These are phyloP conservation scores for Aureobasidium vineae DNA, from an alignment of 2,329 filamentous ascomycete species.

Conservation along the genomic window DNA sequence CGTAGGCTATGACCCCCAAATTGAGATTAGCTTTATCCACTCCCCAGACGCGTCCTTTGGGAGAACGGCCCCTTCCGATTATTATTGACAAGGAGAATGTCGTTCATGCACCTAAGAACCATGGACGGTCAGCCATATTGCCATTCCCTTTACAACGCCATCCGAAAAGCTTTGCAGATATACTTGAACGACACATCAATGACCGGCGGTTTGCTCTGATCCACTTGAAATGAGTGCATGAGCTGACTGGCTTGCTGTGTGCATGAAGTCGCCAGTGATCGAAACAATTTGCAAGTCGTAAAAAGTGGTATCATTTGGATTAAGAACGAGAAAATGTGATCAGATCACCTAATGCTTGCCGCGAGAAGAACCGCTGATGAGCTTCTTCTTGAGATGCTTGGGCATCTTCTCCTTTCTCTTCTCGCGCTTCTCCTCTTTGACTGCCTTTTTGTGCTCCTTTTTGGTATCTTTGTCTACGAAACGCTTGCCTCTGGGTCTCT, in stretches of 20 bases:
- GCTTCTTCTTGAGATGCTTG: conserved; percentile 90
- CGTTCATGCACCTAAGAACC: neutral
- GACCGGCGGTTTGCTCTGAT: neutral
- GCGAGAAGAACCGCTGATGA: conserved; percentile 61
- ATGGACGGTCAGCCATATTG: neutral
- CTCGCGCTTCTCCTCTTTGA: conserved; percentile 95
- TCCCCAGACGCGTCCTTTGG: neutral
- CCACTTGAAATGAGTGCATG: neutral
- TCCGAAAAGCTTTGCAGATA: neutral
- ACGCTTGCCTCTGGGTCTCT: conserved; percentile 71
- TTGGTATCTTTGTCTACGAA: conserved; percentile 93
- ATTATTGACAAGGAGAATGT: neutral
- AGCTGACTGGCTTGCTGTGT: neutral
- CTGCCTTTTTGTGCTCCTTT: conserved; percentile 80
- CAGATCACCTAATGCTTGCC: conserved; percentile 57
- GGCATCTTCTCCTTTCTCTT: conserved; percentile 94
- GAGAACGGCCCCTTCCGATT: neutral
- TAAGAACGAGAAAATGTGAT: neutral
- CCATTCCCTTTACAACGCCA: neutral
- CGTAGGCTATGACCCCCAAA: conserved; percentile 12
- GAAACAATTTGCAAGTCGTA: neutral
- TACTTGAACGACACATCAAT: neutral
- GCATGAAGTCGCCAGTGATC: neutral
- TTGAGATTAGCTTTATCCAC: neutral
- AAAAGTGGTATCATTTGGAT: conserved; percentile 20